Percentiles rank a stretch among this genome's conserved stretches.
Evolutionary conservation across 2,329 filamentous ascomycete species (phyloP).

Genomic region (Corinectria fuckeliana): DNA sequence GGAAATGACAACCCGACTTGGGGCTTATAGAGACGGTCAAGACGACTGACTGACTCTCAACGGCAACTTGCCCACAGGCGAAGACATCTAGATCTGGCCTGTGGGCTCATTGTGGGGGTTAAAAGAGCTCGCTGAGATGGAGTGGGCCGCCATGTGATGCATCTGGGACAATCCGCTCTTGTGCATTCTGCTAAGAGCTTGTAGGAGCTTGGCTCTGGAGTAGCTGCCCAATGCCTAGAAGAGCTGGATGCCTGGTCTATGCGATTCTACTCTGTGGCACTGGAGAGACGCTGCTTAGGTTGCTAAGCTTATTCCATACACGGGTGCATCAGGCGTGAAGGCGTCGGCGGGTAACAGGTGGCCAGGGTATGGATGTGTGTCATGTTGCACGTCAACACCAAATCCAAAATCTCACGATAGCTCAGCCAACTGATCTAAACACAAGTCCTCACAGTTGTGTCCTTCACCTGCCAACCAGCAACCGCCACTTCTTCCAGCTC

Average conservation of each 20-base stretch:
- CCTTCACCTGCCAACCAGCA: not conserved
- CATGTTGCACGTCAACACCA: constrained; percentile 15
- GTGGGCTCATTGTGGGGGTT: constrained; percentile 29
- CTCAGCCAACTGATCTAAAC: not conserved
- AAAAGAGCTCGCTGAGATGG: constrained; percentile 26
- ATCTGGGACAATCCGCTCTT: constrained; percentile 33
- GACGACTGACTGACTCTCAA: not conserved
- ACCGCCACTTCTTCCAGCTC: not conserved
- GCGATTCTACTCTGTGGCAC: constrained; percentile 5
- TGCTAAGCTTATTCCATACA: constrained; percentile 13
- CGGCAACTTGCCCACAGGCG: constrained; percentile 7
- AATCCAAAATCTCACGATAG: constrained; percentile 16
- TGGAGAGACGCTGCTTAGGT: constrained; percentile 4
- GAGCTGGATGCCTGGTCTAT: not conserved
- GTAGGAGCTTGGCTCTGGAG: constrained; percentile 1
- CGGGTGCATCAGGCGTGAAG: not conserved
- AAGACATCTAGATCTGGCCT: constrained; percentile 23
- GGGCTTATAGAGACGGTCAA: not conserved
- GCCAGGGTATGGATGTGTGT: constrained; percentile 9
- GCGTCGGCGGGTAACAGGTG: not conserved
- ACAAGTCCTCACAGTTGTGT: not conserved
- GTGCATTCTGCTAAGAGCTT: constrained; percentile 24
- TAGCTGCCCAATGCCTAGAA: not conserved
- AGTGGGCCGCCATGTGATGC: constrained; percentile 26
- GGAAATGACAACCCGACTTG: constrained; percentile 3